Percentiles rank a stretch among this genome's conserved stretches.
Conservation (phyloP, 768 basidiomycete species). For the Suillus cothurnatus region DNA sequence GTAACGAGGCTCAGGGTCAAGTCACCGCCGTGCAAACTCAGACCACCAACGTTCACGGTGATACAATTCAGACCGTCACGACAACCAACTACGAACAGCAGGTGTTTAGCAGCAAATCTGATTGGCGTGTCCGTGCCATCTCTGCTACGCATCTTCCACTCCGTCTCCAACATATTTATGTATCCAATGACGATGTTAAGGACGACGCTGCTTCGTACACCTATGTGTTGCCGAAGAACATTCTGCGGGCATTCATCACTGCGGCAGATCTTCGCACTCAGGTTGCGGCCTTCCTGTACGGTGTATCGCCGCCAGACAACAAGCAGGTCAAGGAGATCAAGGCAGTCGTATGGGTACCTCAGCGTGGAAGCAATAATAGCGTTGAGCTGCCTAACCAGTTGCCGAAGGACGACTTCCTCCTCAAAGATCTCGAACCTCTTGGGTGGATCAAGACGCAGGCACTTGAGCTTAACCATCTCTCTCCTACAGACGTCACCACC, state of each 20-base stretch:
- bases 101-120: conserved; percentile 98
- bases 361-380: conserved; percentile 92
- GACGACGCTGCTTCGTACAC: conserved; percentile 95
- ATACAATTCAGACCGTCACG: conserved; percentile 87
- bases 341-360: conserved; percentile 96
- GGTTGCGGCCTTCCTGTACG: conserved; percentile 93
- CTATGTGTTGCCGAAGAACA: conserved; percentile 96
- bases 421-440: conserved; percentile 93
- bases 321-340: conserved; percentile 99
- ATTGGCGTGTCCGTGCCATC: conserved; percentile 99
- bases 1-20: conserved; percentile 90
- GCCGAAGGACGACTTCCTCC: conserved; percentile 91
- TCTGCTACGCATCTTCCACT: conserved; percentile 95
- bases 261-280: conserved; percentile 95
- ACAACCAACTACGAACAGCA: conserved; percentile 98
- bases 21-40: conserved; percentile 97
- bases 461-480: conserved; percentile 87
- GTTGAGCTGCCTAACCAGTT: conserved; percentile 89
- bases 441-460: conserved; percentile 98
- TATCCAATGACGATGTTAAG: conserved; percentile 98
- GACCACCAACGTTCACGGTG: conserved; percentile 97
- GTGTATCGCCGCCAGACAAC: conserved; percentile 91
- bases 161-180: conserved; percentile 97
- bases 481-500: conserved; percentile 89
- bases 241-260: conserved; percentile 90